Percentiles rank a stretch among this genome's conserved stretches.
These are phyloP conservation scores for Phaeoacremonium minimum DNA, from an alignment of 2,329 filamentous ascomycete species.

Conservation along the genomic window DNA sequence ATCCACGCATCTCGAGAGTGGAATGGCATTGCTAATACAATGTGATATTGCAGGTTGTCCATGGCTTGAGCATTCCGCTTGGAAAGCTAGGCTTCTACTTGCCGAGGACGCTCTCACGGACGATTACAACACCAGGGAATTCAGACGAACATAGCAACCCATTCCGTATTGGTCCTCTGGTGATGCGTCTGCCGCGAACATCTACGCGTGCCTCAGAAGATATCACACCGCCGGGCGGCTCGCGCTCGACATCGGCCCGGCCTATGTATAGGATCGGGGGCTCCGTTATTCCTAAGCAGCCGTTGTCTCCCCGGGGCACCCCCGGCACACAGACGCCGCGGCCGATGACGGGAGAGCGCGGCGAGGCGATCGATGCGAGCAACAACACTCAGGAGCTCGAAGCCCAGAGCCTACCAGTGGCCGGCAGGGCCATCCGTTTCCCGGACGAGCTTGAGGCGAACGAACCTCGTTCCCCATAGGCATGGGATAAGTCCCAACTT, in stretches of 20 bases:
- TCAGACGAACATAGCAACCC: constrained; percentile 13
- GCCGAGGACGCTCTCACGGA: constrained; percentile 57
- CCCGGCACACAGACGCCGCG: background rate
- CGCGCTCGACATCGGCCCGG: constrained; percentile 14
- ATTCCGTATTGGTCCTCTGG: constrained; percentile 23
- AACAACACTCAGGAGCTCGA: constrained; percentile 1
- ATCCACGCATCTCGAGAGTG: background rate
- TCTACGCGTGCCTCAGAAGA: constrained; percentile 7
- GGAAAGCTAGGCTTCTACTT: constrained; percentile 62
- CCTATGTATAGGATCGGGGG: constrained; percentile 36
- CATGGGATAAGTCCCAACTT: too few species aligned
- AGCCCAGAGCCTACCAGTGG: constrained; percentile 3
- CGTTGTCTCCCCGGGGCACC: constrained; percentile 1
- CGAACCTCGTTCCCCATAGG: too few species aligned
- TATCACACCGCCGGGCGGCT: constrained; percentile 6
- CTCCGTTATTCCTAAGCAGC: constrained; percentile 21
- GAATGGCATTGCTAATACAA: constrained; percentile 11
- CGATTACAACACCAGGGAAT: constrained; percentile 16
- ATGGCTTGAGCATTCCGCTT: constrained; percentile 77
- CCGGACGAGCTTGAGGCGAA: constrained; percentile 29
- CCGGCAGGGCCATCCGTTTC: constrained; percentile 36
- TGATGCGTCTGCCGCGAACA: constrained; percentile 12
- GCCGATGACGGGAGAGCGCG: too few species aligned
- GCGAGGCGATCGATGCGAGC: too few species aligned
- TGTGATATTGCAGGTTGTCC: constrained; percentile 55